Evolutionary conservation across 2,329 filamentous ascomycete genomes (phyloP).

Genomic region (Sporothrix sp.): DNA sequence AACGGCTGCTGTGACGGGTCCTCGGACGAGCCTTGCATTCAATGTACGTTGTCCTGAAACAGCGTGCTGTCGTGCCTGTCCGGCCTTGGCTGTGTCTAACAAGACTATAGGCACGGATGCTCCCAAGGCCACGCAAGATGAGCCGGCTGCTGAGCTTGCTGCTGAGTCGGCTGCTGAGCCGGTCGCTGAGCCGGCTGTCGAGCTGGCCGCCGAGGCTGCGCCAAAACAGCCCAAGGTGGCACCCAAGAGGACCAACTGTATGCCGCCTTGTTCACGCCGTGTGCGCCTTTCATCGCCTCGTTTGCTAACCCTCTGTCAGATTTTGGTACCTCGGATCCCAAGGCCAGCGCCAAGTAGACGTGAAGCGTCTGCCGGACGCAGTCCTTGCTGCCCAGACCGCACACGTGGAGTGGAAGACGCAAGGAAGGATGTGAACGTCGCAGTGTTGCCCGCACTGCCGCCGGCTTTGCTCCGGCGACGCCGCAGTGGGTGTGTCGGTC

Average conservation of each 20-base stretch:
- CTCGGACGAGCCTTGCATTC: neutral
- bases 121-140: neutral
- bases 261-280: neutral
- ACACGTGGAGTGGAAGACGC: too few species aligned
- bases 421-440: too few species aligned
- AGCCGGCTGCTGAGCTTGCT: neutral
- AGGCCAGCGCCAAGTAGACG: neutral
- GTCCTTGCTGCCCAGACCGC: too few species aligned
- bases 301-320: neutral
- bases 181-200: neutral
- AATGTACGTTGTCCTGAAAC: neutral
- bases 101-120: too few species aligned
- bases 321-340: neutral
- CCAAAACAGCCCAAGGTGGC: neutral
- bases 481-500: neutral
- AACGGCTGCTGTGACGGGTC: conserved; percentile 4
- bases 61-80: too few species aligned
- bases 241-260: neutral
- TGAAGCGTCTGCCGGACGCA: too few species aligned
- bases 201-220: too few species aligned
- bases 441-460: too few species aligned
- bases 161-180: neutral
- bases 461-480: too few species aligned
- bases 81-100: too few species aligned
- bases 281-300: neutral